phyloP scores from a whole-genome alignment of 331 rosid genomes.

The Cydonia oblonga region DNA sequence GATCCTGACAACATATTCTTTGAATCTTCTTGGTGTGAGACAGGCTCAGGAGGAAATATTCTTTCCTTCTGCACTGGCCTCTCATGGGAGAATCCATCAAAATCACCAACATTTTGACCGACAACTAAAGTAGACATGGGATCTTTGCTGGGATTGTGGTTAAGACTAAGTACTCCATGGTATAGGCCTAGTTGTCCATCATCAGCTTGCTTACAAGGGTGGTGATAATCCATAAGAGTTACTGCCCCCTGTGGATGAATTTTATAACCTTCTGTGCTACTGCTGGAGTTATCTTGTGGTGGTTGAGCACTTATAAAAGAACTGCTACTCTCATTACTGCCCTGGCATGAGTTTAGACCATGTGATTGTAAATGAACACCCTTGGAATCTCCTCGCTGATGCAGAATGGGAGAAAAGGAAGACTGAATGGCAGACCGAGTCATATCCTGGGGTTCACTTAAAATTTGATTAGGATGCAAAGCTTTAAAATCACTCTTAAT shows the following conservation, averaged over 20 bases:
- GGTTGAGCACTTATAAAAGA: slow-evolving; percentile 32
- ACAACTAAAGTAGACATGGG: slow-evolving; percentile 9
- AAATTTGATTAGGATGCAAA: slow-evolving; percentile 26
- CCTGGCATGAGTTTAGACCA: slow-evolving; percentile 30
- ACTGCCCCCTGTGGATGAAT: slow-evolving; percentile 12
- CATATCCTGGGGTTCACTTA: slow-evolving; percentile 25
- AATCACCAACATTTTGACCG: slow-evolving; percentile 19
- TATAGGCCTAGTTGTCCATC: slow-evolving; percentile 14
- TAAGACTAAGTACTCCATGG: slow-evolving; percentile 19
- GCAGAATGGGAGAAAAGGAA: slow-evolving; percentile 24
- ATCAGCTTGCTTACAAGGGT: slow-evolving; percentile 9
- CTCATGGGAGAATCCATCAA: slow-evolving; percentile 24
- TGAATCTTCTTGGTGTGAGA: slow-evolving; percentile 20
- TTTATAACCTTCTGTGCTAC: slow-evolving; percentile 10
- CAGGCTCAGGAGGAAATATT: slow-evolving; percentile 22
- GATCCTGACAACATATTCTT: slow-evolving; percentile 22
- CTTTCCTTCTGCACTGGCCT: slow-evolving; percentile 26
- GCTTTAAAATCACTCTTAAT: slow-evolving; percentile 23
- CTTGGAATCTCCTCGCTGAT: slow-evolving; percentile 31
- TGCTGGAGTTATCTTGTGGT: slow-evolving; percentile 20
- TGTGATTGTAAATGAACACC: slow-evolving; percentile 26
- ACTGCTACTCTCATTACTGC: slow-evolving; percentile 29
- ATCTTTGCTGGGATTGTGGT: slow-evolving; percentile 18
- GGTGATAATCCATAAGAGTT: not conserved
- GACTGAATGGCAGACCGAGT: slow-evolving; percentile 13